These are phyloP conservation scores for Stachybotrys chartarum DNA, from an alignment of 2,329 filamentous ascomycete genomes.

Conservation along the genomic window DNA sequence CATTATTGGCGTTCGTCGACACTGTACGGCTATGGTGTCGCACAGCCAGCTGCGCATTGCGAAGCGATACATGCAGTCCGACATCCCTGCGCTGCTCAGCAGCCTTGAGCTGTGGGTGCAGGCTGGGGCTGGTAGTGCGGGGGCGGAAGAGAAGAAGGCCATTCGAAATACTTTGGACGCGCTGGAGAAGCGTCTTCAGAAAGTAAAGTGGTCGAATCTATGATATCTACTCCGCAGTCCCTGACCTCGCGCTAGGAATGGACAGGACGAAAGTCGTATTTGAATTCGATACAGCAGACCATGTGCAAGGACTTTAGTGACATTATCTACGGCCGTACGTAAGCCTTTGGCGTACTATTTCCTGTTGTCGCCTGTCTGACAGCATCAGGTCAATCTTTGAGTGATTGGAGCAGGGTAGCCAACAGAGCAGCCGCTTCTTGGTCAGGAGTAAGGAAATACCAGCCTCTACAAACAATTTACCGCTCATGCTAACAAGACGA, in stretches of 20 bases:
- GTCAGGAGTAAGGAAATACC: background rate
- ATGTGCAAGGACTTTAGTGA: background rate
- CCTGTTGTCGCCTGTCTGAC: background rate
- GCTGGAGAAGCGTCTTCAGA: constrained; percentile 21
- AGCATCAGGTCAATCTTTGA: background rate
- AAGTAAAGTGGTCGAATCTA: constrained; percentile 13
- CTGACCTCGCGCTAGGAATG: constrained; percentile 1
- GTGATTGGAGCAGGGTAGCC: too few relatives aligned
- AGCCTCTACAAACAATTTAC: background rate
- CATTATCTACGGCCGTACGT: background rate
- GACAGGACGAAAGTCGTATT: background rate
- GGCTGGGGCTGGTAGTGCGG: constrained; percentile 28
- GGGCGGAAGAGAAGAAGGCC: constrained; percentile 25
- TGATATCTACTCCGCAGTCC: constrained; percentile 15
- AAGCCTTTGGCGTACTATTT: background rate
- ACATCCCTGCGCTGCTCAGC: constrained; percentile 32
- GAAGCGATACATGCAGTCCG: constrained; percentile 27
- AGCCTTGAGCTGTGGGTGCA: constrained; percentile 36
- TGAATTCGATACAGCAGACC: too few relatives aligned
- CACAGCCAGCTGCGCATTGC: constrained; percentile 30
- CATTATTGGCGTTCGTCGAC: constrained; percentile 29
- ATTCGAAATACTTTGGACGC: constrained; percentile 23
- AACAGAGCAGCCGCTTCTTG: too few relatives aligned
- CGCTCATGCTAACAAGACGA: background rate
- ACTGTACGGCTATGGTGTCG: constrained; percentile 38